A percentile compares a stretch with the other conserved stretches of the same genome.
These are phyloP conservation scores for Chara braunii DNA, from an alignment of 139 green algal genomes.

Conservation along the genomic window DNA sequence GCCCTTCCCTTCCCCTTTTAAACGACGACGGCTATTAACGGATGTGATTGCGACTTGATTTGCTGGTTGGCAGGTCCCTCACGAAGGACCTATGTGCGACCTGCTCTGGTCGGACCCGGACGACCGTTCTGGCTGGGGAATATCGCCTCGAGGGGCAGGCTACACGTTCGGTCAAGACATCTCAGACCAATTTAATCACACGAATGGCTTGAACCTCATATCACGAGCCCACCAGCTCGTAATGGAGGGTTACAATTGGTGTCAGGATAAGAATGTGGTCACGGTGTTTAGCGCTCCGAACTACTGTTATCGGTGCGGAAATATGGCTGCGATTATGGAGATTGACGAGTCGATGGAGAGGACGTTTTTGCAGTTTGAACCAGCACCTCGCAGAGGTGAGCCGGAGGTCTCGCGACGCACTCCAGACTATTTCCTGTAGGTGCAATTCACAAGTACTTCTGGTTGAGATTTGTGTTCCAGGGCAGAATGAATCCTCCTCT, in stretches of 20 bases:
- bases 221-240: constrained; percentile 95
- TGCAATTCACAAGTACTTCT: too few species aligned
- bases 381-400: constrained; percentile 80
- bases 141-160: constrained; percentile 87
- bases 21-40: too few species aligned
- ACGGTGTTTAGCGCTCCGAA: constrained; percentile 99
- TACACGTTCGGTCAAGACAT: constrained; percentile 99
- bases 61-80: constrained; percentile 32
- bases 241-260: constrained; percentile 85
- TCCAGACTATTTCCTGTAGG: constrained; percentile 84
- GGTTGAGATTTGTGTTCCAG: too few species aligned
- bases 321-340: constrained; percentile 92
- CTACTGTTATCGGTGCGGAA: constrained; percentile 77
- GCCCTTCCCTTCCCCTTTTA: too few species aligned
- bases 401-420: constrained; percentile 76
- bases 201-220: constrained; percentile 90
- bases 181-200: constrained; percentile 95
- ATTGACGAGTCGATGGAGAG: constrained; percentile 83
- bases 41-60: too few species aligned
- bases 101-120: constrained; percentile 96
- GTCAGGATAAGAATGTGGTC: constrained; percentile 82
- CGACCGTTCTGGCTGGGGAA: constrained; percentile 93
- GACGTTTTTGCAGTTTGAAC: constrained; percentile 94
- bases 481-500: too few species aligned
- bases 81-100: constrained; percentile 92